These are phyloP conservation scores for Cairneyella variabilis DNA, from an alignment of 495 filamentous ascomycete species.

Conservation along the genomic window DNA sequence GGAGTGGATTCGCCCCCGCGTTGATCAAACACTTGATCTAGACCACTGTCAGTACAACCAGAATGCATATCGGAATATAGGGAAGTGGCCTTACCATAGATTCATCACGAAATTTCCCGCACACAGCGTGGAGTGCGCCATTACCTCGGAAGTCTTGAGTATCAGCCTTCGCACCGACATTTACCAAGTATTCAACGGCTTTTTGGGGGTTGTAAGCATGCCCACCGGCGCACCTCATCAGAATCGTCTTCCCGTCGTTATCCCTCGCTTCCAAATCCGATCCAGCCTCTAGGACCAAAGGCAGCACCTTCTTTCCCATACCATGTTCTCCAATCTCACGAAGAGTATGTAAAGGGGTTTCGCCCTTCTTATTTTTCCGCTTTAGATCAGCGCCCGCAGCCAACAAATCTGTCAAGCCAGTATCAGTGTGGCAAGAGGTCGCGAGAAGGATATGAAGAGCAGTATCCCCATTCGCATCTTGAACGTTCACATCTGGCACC, in stretches of 20 bases:
- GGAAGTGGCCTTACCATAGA: not conserved
- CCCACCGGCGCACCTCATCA: conserved; percentile 1
- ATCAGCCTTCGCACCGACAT: too few species aligned
- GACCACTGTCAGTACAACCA: too few species aligned
- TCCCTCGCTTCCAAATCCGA: conserved; percentile 25
- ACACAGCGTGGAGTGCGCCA: too few species aligned
- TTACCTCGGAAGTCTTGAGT: too few species aligned
- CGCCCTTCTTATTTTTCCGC: not conserved
- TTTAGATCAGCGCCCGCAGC: conserved; percentile 9
- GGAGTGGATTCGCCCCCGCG: conserved; percentile 10
- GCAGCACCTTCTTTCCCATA: not conserved
- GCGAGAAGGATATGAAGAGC: conserved; percentile 7
- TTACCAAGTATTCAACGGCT: too few species aligned
- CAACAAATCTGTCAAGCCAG: not conserved
- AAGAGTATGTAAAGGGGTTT: conserved; percentile 7
- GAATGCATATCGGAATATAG: too few species aligned
- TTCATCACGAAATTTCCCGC: too few species aligned
- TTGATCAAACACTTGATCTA: conserved; percentile 5
- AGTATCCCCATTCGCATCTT: conserved; percentile 22
- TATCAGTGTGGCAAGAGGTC: not conserved
- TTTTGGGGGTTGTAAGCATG: not conserved
- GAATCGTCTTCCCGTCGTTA: conserved; percentile 14
- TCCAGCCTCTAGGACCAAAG: conserved; percentile 11
- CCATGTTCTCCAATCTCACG: not conserved
- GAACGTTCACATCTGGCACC: conserved; percentile 9